Evolutionary conservation across 805 yeast species (phyloP), one percentile per base, ranked within the genome.

Genomic region (Komagataella populi): DNA sequence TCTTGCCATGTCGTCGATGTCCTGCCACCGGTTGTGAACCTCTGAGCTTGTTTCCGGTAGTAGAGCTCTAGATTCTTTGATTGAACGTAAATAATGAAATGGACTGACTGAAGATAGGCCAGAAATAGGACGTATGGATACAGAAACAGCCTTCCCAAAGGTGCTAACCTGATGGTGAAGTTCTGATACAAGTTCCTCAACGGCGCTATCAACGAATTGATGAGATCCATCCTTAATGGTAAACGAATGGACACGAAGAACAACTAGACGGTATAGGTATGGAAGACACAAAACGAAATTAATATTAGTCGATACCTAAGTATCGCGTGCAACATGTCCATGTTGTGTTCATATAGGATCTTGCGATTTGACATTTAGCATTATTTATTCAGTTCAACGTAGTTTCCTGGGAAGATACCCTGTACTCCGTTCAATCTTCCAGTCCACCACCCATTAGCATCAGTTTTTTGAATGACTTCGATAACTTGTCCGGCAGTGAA

Each of bases 371-470:
- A 45, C 24, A 45, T 45, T 23, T 45, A 45, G 16, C 46, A 24
- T 22, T 39, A 30, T 56, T 59, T 66, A 59, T 80, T 80, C 57
- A 87, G 65, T 64, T 85, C 91, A 23, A 93, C 99, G 61, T 93
- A 93, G 63, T 91, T 93, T 7, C 96, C 99, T 5, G 99, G 99
- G 72, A 95, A 93, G 8, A 83, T 84, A 53, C 99, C 99, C 53
- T 84, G 82, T 53, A 74, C 83, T 6, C 96, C 97, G 59, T 88
- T 87, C 55, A 77, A 70, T 45, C 74, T 69, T 12, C 99, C 99
- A 0, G 96, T 88, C 99, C 99, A 93, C 99, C 99, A 93, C 5
- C 96, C 99, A 60, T 87, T 88, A 50, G 82, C 76, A 63, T 89
- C 96, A 1, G 96, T 84, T 61, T 87, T 82, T 62, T 88, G 86